Evolutionary conservation across 495 filamentous ascomycete genomes (phyloP).

Genomic region (Xylaria scruposa): DNA sequence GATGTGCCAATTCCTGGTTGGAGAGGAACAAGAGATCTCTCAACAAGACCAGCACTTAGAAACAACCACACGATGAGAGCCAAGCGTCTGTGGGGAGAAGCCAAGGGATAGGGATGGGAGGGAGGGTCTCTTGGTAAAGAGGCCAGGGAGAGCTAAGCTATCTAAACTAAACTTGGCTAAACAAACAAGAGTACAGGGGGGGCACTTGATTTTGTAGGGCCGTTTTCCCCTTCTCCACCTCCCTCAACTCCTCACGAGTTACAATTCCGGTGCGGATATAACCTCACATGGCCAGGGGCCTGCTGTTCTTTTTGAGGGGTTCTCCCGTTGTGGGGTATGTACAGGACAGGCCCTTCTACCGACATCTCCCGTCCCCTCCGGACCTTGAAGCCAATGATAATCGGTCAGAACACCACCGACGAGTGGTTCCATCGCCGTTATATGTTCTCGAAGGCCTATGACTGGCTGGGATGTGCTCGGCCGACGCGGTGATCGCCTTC

Average conservation of each 20-base stretch:
- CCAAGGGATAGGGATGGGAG: constrained; percentile 22
- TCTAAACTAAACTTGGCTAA: constrained; percentile 32
- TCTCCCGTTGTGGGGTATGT: constrained; percentile 32
- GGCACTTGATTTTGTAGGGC: constrained; percentile 30
- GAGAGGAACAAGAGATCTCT: constrained; percentile 19
- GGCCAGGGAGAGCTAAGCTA: constrained; percentile 30
- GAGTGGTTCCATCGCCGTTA: constrained; percentile 24
- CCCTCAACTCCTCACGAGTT: constrained; percentile 28
- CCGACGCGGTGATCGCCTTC: constrained; percentile 28
- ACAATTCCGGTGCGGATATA: constrained; percentile 29
- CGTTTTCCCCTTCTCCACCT: constrained; percentile 29
- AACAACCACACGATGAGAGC: constrained; percentile 26
- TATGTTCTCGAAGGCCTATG: constrained; percentile 18
- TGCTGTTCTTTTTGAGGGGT: constrained; percentile 32
- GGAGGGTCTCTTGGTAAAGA: constrained; percentile 24
- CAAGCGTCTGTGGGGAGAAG: constrained; percentile 26
- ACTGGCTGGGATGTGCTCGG: constrained; percentile 25
- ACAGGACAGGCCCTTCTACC: constrained; percentile 27
- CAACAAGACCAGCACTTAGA: constrained; percentile 19
- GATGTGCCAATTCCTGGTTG: constrained; percentile 12
- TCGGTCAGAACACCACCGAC: constrained; percentile 27
- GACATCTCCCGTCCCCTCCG: constrained; percentile 31
- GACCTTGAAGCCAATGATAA: constrained; percentile 29
- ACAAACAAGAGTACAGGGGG: constrained; percentile 28
- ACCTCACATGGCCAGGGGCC: constrained; percentile 30